Evolutionary conservation across 2,329 filamentous ascomycete genomes (phyloP), one percentile per base, ranked within the genome.

Genomic region (Emericellopsis atlantica): DNA sequence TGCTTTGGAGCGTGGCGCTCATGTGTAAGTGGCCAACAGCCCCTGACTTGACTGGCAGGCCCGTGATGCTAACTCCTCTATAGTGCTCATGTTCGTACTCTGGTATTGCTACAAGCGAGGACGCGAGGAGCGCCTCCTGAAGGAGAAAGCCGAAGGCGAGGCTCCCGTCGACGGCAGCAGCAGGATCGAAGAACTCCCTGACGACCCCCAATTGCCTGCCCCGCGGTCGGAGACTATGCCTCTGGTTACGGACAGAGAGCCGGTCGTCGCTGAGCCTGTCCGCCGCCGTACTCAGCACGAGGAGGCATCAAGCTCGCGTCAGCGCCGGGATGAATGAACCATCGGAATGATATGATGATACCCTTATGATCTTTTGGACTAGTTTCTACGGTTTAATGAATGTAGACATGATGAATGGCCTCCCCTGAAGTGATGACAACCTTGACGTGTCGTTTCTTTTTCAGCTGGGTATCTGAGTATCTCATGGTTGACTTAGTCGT

Each of bases 61-160:
- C 37, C 7, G 15, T 15, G 33, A 23, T 21, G 32, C 23, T 40
- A 35, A 45, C 26, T 10, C 21, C 6, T 16, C 32, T 39, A 12
- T 40, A 84, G 85, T 96, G 41, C 72, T 96, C 14, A 74, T 98
- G 43, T 92, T 95, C 56, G 86, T 94, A 36, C 80, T 96, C 52
- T 98, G 90, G 89, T 98, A 96, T 64, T 96, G 89, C 64, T 83
- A 96, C 63, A 96, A 96, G 67, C 84, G 92, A 41, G 92, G 92
- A 32, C 79, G 79, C 36, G 90, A 98, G 64, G 80, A 79, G 6
- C 76, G 92, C 39, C 74, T 96, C 11, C 81, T 83, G 54, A 76
- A 59, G 39, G 72, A 76, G 52, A 64, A 62, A 40, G 49, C 58
- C 1, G 59, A 55, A 10, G 51, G 54, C 1, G 61, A 59, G 29